Base-by-base conservation (phyloP, 768 basidiomycete genomes). In the Coprinopsis sp. region DNA sequence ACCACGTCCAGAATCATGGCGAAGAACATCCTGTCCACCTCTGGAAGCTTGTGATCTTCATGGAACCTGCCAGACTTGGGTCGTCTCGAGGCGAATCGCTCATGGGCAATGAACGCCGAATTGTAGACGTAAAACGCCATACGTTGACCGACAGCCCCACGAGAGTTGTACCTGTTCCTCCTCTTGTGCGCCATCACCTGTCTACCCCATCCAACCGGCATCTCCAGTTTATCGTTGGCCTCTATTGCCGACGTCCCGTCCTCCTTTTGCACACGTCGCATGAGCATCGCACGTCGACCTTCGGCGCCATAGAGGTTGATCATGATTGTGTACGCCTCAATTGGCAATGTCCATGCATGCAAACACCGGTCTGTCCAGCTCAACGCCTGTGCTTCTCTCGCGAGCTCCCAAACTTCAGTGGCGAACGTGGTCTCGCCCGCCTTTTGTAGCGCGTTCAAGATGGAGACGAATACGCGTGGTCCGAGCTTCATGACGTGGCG, bases 251-350 rank as follows among this genome's bases (percentile, higher is more conserved):
- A 45, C 36, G 29, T 39, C 33, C 44, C 12, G 37, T 47, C 47
- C 14, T 27, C 29, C 47, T 44, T 47, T 42, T 53, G 24, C 49
- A 12, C 51, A 49, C 34, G 52, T 36, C 53, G 50, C 37, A 34
- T 53, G 47, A 37, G 34, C 8, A 18, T 18, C 8, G 13, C 34
- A 49, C 62, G 51, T 59, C 57, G 60, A n/a, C 70, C 72, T 57
- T 78, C 73, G 3, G 58, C 54, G 1, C 66, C 73, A 51, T 85
- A 88, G 25, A 77, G 66, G 37, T 79, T 71, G 46, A 91, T 59
- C 80, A 90, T 87, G 39, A 76, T 64, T 2, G 85, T 90, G 58
- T 87, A 91, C 1, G 84, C 79, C 7, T 81, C 70, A 2, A 81
- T 64, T 6, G 81, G 77, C 16, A 91, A 63, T 44, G 70, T 69